phyloP scores from a whole-genome alignment of 148 eudicot species.

The Nepenthes gracilis region DNA sequence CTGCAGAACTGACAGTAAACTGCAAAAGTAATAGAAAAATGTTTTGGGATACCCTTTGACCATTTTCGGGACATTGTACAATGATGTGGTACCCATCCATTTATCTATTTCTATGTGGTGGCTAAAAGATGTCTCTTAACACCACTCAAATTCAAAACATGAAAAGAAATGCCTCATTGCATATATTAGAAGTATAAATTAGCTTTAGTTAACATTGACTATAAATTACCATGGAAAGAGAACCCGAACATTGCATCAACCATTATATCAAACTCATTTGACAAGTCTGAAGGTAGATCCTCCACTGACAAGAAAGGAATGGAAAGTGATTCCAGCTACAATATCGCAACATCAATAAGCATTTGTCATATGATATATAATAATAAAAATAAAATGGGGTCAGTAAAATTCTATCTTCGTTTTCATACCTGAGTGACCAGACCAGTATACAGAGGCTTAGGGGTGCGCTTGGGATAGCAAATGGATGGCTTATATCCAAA shows the following conservation, averaged over 20 bases:
- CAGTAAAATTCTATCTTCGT: constrained; percentile 1
- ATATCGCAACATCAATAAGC: constrained; percentile 18
- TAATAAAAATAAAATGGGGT: neutral
- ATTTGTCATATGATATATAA: constrained; percentile 3
- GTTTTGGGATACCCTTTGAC: no score
- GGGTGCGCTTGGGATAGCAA: constrained; percentile 92
- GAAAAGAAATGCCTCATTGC: no score
- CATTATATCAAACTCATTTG: constrained; percentile 64
- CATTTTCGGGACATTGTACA: no score
- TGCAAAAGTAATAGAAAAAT: no score
- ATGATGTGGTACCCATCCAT: no score
- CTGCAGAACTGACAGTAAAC: no score
- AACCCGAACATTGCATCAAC: constrained; percentile 97
- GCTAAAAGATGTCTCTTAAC: no score
- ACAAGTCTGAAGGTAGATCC: constrained; percentile 70
- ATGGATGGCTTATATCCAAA: constrained; percentile 78
- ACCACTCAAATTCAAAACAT: no score
- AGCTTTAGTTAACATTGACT: neutral
- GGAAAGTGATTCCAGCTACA: constrained; percentile 82
- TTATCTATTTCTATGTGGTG: no score
- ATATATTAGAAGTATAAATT: no score
- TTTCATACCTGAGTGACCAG: constrained; percentile 80
- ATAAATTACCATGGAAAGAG: constrained; percentile 70
- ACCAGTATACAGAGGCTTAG: constrained; percentile 81
- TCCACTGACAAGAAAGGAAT: constrained; percentile 72